Evolutionary conservation across 768 basidiomycete species (phyloP).

Genomic region (Neoboletus subvelutipes): DNA sequence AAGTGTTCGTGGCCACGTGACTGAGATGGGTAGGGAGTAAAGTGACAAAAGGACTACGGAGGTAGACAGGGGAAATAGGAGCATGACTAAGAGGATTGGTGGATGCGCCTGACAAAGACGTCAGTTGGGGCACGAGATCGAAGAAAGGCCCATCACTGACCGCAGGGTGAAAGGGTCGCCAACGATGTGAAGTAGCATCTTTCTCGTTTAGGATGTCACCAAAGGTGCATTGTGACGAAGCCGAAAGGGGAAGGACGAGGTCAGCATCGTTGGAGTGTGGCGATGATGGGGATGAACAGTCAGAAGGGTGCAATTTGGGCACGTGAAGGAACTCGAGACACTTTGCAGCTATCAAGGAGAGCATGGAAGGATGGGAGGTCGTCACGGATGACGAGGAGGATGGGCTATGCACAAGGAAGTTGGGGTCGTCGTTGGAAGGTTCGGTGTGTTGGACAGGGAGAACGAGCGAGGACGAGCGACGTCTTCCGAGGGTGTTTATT

Average conservation of each 20-base stretch:
- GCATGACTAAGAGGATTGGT: constrained; percentile 67
- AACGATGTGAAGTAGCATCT: constrained; percentile 27
- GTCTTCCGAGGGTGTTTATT: constrained; percentile 51
- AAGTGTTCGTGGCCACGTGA: too few species aligned
- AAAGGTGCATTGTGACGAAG: constrained; percentile 49
- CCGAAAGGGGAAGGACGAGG: constrained; percentile 54
- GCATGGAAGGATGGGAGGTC: constrained; percentile 43
- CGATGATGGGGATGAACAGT: constrained; percentile 48
- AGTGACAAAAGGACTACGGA: constrained; percentile 44
- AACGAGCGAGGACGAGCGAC: constrained; percentile 51
- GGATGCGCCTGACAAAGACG: constrained; percentile 44
- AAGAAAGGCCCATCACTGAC: constrained; percentile 28
- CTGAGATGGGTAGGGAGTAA: constrained; percentile 64
- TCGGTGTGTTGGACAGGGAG: constrained; percentile 28
- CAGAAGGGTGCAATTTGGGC: constrained; percentile 38
- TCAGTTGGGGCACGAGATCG: constrained; percentile 10
- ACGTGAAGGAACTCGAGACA: constrained; percentile 54
- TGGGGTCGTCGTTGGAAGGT: constrained; percentile 3
- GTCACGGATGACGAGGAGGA: constrained; percentile 9
- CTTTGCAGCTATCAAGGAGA: constrained; percentile 48
- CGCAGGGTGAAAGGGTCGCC: constrained; percentile 33
- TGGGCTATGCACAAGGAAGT: not conserved
- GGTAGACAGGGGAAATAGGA: constrained; percentile 71
- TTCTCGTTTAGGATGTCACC: constrained; percentile 44
- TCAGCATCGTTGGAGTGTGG: constrained; percentile 44